Conservation (phyloP, 371 early-diverging fungal species). For the Lichtheimia hyalospora region DNA sequence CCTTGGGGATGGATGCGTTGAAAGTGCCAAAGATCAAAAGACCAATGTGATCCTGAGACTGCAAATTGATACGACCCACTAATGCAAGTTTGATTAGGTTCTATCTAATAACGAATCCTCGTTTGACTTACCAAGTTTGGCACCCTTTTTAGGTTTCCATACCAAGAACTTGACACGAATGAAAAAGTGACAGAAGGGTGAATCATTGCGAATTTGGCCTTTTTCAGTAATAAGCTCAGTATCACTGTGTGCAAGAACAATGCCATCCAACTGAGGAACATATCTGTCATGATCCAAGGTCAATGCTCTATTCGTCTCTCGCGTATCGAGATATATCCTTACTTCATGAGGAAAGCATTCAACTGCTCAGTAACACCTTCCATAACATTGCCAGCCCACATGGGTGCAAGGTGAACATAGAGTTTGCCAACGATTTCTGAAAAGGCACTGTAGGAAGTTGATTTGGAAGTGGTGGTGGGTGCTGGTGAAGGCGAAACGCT, state of each 20-base stretch:
- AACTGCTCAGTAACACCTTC: slow-evolving; percentile 81
- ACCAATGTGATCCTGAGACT: slow-evolving; percentile 95
- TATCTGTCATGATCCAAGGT: slow-evolving; percentile 48
- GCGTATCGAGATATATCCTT: slow-evolving; percentile 8
- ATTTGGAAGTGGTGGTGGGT: slow-evolving; percentile 6
- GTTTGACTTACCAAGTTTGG: slow-evolving; percentile 55
- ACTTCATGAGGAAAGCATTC: slow-evolving; percentile 87
- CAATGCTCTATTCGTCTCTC: background rate
- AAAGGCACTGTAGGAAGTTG: slow-evolving; percentile 37
- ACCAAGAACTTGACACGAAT: slow-evolving; percentile 71
- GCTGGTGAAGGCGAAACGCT: slow-evolving; percentile 9
- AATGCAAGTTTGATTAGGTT: background rate
- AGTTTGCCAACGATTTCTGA: slow-evolving; percentile 60
- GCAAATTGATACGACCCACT: slow-evolving; percentile 89
- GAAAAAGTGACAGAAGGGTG: slow-evolving; percentile 82
- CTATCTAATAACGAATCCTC: background rate
- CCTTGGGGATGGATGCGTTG: slow-evolving; percentile 91
- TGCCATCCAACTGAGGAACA: slow-evolving; percentile 85
- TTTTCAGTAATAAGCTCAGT: slow-evolving; percentile 57
- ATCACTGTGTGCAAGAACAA: slow-evolving; percentile 81
- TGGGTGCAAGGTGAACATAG: slow-evolving; percentile 77
- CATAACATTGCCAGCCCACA: slow-evolving; percentile 63
- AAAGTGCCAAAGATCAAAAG: slow-evolving; percentile 90
- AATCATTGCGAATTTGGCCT: slow-evolving; percentile 80
- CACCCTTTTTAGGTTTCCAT: slow-evolving; percentile 81